These are phyloP conservation scores for Brettanomyces nanus DNA, from an alignment of 805 yeast genomes.

Conservation along the genomic window DNA sequence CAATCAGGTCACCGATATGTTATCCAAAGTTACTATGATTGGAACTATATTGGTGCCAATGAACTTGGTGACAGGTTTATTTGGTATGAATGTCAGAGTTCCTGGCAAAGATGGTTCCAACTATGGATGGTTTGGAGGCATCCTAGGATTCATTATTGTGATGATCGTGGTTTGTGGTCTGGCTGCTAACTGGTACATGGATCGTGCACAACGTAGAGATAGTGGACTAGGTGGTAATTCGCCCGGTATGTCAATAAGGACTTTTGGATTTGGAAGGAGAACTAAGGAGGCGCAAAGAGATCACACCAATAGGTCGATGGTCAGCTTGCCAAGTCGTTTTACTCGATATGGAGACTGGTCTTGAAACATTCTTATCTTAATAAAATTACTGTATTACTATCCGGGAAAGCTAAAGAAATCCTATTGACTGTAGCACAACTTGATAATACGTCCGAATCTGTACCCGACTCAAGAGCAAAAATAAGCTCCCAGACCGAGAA, in stretches of 20 bases:
- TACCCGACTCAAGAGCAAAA: too few relatives aligned
- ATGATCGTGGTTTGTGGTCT: constrained; percentile 16
- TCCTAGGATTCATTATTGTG: constrained; percentile 23
- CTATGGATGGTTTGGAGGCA: constrained; percentile 47
- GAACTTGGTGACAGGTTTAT: constrained; percentile 82
- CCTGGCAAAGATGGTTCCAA: constrained; percentile 51
- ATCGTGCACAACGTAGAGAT: constrained; percentile 12
- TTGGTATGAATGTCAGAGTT: constrained; percentile 90
- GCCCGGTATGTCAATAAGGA: constrained; percentile 19
- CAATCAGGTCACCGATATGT: constrained; percentile 75
- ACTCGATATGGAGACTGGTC: constrained; percentile 26
- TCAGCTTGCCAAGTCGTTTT: constrained; percentile 25
- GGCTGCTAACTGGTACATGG: constrained; percentile 20
- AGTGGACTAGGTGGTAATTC: constrained; percentile 3
- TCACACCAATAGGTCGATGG: constrained; percentile 20
- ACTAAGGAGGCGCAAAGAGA: constrained; percentile 8
- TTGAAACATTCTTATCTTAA: too few relatives aligned
- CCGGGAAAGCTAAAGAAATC: too few relatives aligned
- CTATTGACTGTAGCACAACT: too few relatives aligned
- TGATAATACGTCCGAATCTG: too few relatives aligned
- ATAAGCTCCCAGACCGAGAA: constrained; percentile 32
- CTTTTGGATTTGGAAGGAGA: constrained; percentile 23
- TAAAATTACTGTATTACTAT: too few relatives aligned
- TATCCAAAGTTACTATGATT: constrained; percentile 80
- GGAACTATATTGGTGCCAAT: constrained; percentile 90